These are phyloP conservation scores for Rutidosis leptorrhynchoides DNA, from an alignment of 129 eudicot species.

Conservation along the genomic window DNA sequence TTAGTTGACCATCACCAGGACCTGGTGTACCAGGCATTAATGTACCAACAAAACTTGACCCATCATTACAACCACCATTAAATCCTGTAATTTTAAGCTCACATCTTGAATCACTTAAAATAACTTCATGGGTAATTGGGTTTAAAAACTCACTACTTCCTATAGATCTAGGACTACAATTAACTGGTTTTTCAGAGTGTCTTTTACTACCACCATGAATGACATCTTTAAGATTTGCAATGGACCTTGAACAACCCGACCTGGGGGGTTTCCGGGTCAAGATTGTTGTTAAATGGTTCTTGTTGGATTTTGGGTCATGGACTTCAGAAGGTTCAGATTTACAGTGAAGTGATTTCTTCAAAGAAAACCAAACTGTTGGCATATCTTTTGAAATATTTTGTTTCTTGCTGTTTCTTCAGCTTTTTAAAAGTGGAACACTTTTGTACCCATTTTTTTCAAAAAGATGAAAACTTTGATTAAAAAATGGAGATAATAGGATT, in stretches of 20 bases:
- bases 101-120: conserved; percentile 71
- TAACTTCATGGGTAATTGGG: conserved; percentile 94
- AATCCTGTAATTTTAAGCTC: conserved; percentile 87
- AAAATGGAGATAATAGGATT: conserved; percentile 1
- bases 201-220: conserved; percentile 99
- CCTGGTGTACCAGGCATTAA: conserved; percentile 94
- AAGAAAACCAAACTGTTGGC: conserved; percentile 92
- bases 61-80: conserved; percentile 49
- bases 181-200: conserved; percentile 79
- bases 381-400: conserved; percentile 29
- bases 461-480: conserved; percentile 25
- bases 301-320: conserved; percentile 72
- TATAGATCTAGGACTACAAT: conserved; percentile 95
- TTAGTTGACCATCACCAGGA: conserved; percentile 60
- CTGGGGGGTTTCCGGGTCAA: conserved; percentile 64
- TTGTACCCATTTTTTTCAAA: conserved; percentile 28
- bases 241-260: conserved; percentile 99
- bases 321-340: conserved; percentile 95
- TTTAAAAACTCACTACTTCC: conserved; percentile 94
- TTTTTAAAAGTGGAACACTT: conserved; percentile 32
- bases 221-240: conserved; percentile 96
- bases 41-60: conserved; percentile 71
- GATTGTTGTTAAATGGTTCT: conserved; percentile 62
- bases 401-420: not conserved
- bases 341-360: conserved; percentile 87